Evolutionary conservation across 148 eudicot species (phyloP).

Genomic region (Nepenthes gracilis): DNA sequence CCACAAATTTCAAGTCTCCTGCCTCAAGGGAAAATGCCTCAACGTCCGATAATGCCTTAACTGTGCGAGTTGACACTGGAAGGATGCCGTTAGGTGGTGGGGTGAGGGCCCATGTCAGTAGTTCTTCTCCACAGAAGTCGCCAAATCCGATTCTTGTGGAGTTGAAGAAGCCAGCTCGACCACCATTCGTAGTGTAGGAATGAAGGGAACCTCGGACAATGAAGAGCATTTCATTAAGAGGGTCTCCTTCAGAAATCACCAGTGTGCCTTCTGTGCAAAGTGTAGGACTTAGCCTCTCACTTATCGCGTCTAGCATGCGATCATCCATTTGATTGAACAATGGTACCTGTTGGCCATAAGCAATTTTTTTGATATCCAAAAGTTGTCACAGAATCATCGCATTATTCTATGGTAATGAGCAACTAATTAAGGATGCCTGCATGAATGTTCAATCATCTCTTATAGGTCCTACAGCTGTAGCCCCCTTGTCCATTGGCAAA

Average conservation of each 20-base stretch:
- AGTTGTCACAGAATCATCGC: not conserved
- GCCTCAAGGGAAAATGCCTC: constrained; percentile 13
- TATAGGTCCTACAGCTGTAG: too few species aligned
- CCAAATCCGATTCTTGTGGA: constrained; percentile 9
- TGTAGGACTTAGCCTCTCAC: constrained; percentile 13
- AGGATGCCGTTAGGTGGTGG: constrained; percentile 5
- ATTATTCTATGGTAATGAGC: not conserved
- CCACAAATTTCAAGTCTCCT: constrained; percentile 9
- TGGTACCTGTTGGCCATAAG: constrained; percentile 10
- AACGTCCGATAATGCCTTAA: constrained; percentile 11
- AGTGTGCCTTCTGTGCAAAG: constrained; percentile 9
- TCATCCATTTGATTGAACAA: constrained; percentile 17
- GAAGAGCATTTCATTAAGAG: constrained; percentile 10
- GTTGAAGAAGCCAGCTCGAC: constrained; percentile 13
- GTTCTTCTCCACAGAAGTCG: constrained; percentile 13
- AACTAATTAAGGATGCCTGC: too few species aligned
- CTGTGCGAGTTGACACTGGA: constrained; percentile 12
- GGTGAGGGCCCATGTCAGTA: constrained; percentile 13
- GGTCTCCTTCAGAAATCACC: constrained; percentile 12
- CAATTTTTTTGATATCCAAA: not conserved
- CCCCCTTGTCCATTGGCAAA: too few species aligned
- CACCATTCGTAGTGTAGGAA: constrained; percentile 10
- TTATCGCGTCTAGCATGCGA: constrained; percentile 9
- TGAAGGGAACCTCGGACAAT: constrained; percentile 15
- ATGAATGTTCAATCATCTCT: too few species aligned